A percentile compares a stretch with the other conserved stretches of the same genome.
Conservation (phyloP, 2,329 filamentous ascomycete species). For the Gliomastix tumulicola region DNA sequence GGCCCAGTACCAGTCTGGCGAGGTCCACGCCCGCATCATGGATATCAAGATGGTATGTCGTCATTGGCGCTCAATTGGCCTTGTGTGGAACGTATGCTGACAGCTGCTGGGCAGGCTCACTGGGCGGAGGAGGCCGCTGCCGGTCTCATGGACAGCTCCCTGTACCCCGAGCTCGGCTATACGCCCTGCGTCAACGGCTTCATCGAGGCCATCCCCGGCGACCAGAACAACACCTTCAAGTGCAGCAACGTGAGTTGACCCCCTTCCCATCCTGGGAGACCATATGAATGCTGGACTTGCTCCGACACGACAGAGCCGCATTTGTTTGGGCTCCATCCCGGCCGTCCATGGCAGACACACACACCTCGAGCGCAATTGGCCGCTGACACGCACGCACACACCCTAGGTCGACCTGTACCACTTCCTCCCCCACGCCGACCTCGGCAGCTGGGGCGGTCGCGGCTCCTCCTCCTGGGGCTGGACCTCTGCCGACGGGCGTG, state of each 20-base stretch:
- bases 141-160: constrained; percentile 23
- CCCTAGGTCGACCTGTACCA: constrained; percentile 39
- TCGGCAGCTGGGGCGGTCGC: constrained; percentile 33
- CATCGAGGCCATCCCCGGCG: constrained; percentile 34
- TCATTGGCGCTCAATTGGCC: neutral
- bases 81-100: neutral
- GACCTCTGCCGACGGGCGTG: constrained; percentile 33
- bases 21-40: constrained; percentile 13
- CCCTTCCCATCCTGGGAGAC: neutral
- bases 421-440: constrained; percentile 45
- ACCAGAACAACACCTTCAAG: constrained; percentile 37
- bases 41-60: constrained; percentile 13
- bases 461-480: constrained; percentile 33
- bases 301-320: too few relatives aligned
- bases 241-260: constrained; percentile 32
- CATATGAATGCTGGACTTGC: neutral
- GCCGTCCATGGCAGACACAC: too few relatives aligned
- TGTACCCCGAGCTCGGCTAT: constrained; percentile 28
- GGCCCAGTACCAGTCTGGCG: constrained; percentile 8
- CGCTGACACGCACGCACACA: neutral
- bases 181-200: constrained; percentile 32
- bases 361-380: too few relatives aligned
- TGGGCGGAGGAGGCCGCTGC: constrained; percentile 23
- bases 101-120: too few relatives aligned
- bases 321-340: too few relatives aligned